These are phyloP conservation scores for Pleurotus tuber-regium DNA, from an alignment of 768 basidiomycete genomes.

Conservation along the genomic window DNA sequence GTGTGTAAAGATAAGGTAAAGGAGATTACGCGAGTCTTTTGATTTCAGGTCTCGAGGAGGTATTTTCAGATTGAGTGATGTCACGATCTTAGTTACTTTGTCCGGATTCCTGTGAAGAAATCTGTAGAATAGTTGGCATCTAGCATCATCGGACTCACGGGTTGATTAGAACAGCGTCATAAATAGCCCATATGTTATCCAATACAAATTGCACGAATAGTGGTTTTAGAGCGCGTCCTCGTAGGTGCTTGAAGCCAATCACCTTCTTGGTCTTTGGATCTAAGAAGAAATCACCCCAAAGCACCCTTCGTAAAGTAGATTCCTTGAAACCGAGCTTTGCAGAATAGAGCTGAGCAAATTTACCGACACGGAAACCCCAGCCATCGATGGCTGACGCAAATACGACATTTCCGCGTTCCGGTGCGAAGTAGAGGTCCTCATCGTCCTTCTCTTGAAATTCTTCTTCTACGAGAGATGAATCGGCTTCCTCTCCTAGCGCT, in stretches of 20 bases:
- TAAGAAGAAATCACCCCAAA: conserved; percentile 98
- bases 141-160: conserved; percentile 59
- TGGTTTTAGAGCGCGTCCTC: conserved; percentile 85
- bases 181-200: conserved; percentile 97
- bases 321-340: conserved; percentile 90
- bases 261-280: conserved; percentile 96
- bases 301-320: conserved; percentile 73
- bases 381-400: conserved; percentile 96
- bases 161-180: conserved; percentile 84
- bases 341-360: conserved; percentile 92
- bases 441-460: conserved; percentile 95
- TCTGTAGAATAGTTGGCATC: conserved; percentile 1
- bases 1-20: conserved; percentile 87
- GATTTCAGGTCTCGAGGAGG: conserved; percentile 86
- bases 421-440: conserved; percentile 96
- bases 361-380: conserved; percentile 94
- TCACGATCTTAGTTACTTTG: conserved; percentile 85
- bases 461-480: conserved; percentile 58
- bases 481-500: conserved; percentile 60
- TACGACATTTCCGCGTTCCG: conserved; percentile 92
- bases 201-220: conserved; percentile 96
- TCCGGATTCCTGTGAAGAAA: conserved; percentile 76
- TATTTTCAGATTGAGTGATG: conserved; percentile 78
- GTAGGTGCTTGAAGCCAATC: conserved; percentile 86
- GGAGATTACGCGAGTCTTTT: conserved; percentile 83